These are phyloP conservation scores for Thymus mandschuricus DNA, from an alignment of 257 asterid genomes.

Conservation along the genomic window DNA sequence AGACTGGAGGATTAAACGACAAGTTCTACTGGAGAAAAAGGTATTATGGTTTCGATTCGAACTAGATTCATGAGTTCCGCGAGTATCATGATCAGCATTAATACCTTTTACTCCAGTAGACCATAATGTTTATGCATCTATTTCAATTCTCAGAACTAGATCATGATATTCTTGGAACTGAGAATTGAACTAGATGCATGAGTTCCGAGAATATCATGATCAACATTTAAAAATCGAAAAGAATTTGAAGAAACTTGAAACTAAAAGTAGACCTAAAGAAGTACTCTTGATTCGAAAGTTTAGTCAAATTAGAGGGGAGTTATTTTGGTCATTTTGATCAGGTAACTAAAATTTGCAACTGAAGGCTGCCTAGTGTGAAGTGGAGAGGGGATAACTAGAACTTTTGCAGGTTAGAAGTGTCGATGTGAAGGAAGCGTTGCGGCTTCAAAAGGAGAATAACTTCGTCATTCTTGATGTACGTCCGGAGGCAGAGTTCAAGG, in stretches of 20 bases:
- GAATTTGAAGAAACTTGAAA: slow-evolving; percentile 1
- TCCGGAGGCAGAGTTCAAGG: slow-evolving; percentile 93
- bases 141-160: no score
- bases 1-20: slow-evolving; percentile 86
- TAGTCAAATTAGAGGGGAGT: neutral
- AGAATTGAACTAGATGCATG: neutral
- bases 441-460: slow-evolving; percentile 79
- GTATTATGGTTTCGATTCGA: slow-evolving; percentile 31
- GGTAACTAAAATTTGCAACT: neutral
- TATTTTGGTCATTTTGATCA: neutral
- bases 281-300: neutral
- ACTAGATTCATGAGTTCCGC: neutral
- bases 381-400: slow-evolving; percentile 13
- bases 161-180: neutral
- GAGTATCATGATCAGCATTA: slow-evolving; percentile 10
- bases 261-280: neutral
- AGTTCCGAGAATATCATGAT: slow-evolving; percentile 5
- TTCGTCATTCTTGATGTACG: slow-evolving; percentile 90
- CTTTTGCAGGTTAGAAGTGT: slow-evolving; percentile 89
- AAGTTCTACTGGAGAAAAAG: slow-evolving; percentile 72
- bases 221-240: neutral
- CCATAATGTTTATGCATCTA: no score
- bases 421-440: slow-evolving; percentile 79
- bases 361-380: neutral
- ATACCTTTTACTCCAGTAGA: no score